Percentiles rank a stretch among this genome's conserved stretches.
These are phyloP conservation scores for Ascochyta lentis DNA, from an alignment of 2,329 filamentous ascomycete genomes.

Conservation along the genomic window DNA sequence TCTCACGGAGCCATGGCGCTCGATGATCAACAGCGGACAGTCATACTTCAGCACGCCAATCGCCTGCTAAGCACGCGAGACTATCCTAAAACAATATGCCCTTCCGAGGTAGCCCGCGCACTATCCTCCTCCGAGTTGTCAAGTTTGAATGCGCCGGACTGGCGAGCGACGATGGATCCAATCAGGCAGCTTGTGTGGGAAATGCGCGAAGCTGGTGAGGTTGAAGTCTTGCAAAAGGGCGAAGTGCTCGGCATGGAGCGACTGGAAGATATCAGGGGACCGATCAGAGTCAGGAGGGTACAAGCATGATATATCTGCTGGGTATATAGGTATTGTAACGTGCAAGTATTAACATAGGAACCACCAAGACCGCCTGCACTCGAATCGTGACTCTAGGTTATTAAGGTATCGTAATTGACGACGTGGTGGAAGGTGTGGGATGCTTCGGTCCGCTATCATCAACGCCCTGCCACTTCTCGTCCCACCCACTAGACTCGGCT, in stretches of 20 bases:
- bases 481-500: slow-evolving; percentile 45
- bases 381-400: not conserved
- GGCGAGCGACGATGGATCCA: slow-evolving; percentile 57
- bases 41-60: slow-evolving; percentile 29
- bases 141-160: slow-evolving; percentile 36
- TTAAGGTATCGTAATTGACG: not conserved
- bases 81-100: slow-evolving; percentile 60
- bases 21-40: slow-evolving; percentile 22
- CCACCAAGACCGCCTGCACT: not conserved
- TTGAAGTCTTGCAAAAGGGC: slow-evolving; percentile 59
- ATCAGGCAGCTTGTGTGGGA: slow-evolving; percentile 54
- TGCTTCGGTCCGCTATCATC: slow-evolving; percentile 46
- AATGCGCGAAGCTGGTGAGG: slow-evolving; percentile 49
- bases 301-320: slow-evolving; percentile 1
- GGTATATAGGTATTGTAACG: slow-evolving; percentile 8
- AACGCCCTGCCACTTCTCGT: slow-evolving; percentile 48
- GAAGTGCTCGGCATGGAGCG: slow-evolving; percentile 45
- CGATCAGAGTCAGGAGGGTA: slow-evolving; percentile 52
- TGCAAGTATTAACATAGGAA: not conserved
- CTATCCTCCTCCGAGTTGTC: slow-evolving; percentile 51
- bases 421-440: slow-evolving; percentile 19
- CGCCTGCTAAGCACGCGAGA: slow-evolving; percentile 41
- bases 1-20: slow-evolving; percentile 25
- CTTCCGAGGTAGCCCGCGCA: slow-evolving; percentile 59
- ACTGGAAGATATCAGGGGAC: slow-evolving; percentile 53